Conservation (phyloP, 768 basidiomycete species). For the Leccinum boreale region DNA sequence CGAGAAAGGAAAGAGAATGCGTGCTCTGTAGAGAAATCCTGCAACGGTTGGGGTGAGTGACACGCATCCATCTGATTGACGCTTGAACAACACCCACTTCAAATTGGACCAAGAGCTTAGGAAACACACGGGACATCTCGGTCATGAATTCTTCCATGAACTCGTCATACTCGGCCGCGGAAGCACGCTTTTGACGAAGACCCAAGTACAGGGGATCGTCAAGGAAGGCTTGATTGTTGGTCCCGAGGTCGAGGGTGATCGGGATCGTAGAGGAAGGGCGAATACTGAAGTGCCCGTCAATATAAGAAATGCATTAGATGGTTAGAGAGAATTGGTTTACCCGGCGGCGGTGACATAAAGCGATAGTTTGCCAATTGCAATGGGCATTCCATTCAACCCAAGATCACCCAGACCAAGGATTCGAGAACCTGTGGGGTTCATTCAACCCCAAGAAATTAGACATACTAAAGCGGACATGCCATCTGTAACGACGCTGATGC, state of each 20-base stretch:
- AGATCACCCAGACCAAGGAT: conserved; percentile 88
- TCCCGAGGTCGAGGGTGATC: conserved; percentile 86
- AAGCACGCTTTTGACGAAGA: conserved; percentile 64
- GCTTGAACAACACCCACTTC: conserved; percentile 44
- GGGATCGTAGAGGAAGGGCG: conserved; percentile 77
- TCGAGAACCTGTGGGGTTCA: conserved; percentile 55
- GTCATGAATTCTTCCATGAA: conserved; percentile 95
- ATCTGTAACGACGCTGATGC: conserved; percentile 91
- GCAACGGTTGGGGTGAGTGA: conserved; percentile 1
- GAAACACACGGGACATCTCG: conserved; percentile 72
- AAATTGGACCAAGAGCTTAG: conserved; percentile 82
- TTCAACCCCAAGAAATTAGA: conserved; percentile 2
- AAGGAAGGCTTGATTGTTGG: conserved; percentile 75
- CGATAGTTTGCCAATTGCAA: conserved; percentile 89
- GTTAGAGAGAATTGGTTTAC: conserved; percentile 36
- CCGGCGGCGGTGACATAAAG: conserved; percentile 90
- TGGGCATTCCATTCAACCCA: conserved; percentile 82
- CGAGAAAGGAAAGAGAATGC: conserved; percentile 83
- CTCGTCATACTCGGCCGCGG: conserved; percentile 61
- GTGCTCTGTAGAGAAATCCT: conserved; percentile 92
- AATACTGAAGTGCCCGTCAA: conserved; percentile 44
- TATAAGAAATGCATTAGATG: background rate
- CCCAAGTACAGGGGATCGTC: conserved; percentile 91
- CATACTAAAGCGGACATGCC: conserved; percentile 40
- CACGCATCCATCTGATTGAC: background rate